Percentiles rank a stretch among this genome's conserved stretches.
These are phyloP conservation scores for Rhodotorula sp. DNA, from an alignment of 1,284 basidiomycete genomes.

Conservation along the genomic window DNA sequence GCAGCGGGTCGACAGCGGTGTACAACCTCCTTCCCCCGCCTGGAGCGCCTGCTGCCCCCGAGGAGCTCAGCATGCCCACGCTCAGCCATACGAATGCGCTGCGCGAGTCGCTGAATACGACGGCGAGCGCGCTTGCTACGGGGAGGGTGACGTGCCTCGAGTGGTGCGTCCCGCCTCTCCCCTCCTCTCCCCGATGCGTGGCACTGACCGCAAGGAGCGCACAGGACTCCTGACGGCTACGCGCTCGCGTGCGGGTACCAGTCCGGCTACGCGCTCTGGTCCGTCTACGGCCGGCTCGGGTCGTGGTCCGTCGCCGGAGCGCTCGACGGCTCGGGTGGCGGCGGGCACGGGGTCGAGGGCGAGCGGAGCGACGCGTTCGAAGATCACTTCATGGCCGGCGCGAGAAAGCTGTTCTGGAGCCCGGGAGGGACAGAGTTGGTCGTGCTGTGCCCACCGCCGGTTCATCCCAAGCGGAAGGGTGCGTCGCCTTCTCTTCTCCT, in stretches of 20 bases:
- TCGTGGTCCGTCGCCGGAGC: slow-evolving; percentile 66
- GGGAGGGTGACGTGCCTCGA: slow-evolving; percentile 76
- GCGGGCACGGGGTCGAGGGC: slow-evolving; percentile 59
- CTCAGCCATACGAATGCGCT: slow-evolving; percentile 49
- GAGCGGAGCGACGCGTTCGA: slow-evolving; percentile 54
- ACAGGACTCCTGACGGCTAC: slow-evolving; percentile 84
- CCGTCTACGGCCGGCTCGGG: slow-evolving; percentile 82
- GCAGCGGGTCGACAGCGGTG: slow-evolving; percentile 46
- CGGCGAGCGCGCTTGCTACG: slow-evolving; percentile 53
- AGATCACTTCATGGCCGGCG: slow-evolving; percentile 82
- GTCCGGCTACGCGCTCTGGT: slow-evolving; percentile 87
- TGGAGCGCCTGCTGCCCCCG: not conserved
- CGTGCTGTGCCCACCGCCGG: slow-evolving; percentile 55
- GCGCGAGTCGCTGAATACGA: slow-evolving; percentile 48
- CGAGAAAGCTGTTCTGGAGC: slow-evolving; percentile 77
- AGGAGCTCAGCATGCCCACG: slow-evolving; percentile 38
- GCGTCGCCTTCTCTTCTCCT: not conserved
- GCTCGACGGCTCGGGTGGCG: slow-evolving; percentile 51
- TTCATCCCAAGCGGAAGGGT: slow-evolving; percentile 40
- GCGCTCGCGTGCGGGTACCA: slow-evolving; percentile 95
- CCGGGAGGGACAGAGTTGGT: slow-evolving; percentile 86
- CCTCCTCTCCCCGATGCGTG: too few relatives aligned
- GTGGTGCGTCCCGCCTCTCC: slow-evolving; percentile 55
- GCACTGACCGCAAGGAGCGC: not conserved
- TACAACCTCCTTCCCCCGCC: slow-evolving; percentile 34